Evolutionary conservation across 495 filamentous ascomycete genomes (phyloP), one percentile per base, ranked within the genome.

Genomic region (Tuber melanosporum): DNA sequence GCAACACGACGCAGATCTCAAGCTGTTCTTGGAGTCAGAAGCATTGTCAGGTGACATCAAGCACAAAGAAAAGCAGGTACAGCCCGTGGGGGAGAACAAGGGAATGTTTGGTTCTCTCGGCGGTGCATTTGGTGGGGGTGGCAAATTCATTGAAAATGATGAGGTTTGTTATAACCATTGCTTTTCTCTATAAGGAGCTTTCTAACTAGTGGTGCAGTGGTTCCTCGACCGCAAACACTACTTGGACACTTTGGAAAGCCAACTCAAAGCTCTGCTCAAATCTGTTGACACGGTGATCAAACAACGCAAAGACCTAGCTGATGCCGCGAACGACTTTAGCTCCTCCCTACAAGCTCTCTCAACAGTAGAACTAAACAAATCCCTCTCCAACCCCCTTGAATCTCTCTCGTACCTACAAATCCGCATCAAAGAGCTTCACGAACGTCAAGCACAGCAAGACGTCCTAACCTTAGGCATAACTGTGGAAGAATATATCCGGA

Each of bases 111-210:
- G 94, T 80, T 91, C 91, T 20, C 88, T 98, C 74, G 93, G 93
- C 32, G 57, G 57, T 66, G 57, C 57, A 36, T 90, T 97, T 62
- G 89, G 93, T 45, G 93, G 94, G 42, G 85, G 91, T 45, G 87
- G 85, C 71, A 99, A 99, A 84, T 99, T 98, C 85, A 91, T 98
- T 66, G 95, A 99, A 83, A 96, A 97, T 81, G 95, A 99, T 85
- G 95, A 99, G 85, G 93, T 95, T 86, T 88, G 91, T 66, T 88
- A 76, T n/a, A 7, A 17, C 77, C 19, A 22, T 45, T 45, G 69
- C 43, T 78, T 70, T 17, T 78, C 77, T 76, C 70, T 39, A 46
- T 46, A 45, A 43, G n/a, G 45, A 71, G 42, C 22, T 73, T 75
- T 76, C 49, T 74, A 47, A 41, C 74, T 42, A 44, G 76, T 26